Base-by-base conservation (phyloP, 2,329 filamentous ascomycete genomes). In the Exophiala calicioides region DNA sequence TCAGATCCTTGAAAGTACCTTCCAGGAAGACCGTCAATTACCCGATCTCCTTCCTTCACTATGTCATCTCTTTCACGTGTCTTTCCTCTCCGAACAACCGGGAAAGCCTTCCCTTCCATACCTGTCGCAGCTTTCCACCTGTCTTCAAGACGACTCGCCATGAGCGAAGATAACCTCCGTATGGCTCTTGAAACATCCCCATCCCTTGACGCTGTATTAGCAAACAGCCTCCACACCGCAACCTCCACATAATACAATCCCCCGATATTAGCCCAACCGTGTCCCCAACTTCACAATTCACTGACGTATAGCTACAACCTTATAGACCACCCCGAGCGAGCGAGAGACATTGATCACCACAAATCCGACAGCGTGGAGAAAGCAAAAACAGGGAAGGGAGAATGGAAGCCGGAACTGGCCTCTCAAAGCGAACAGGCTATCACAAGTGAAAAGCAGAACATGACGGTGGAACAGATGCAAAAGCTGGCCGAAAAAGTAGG, bases 351-450 rank as follows among this genome's bases (percentile, higher is more conserved):
- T 41, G 58, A 60, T 5, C 47, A 44, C 8, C 56, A 60, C 48
- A 53, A 58, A 20, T 20, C 36, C 6, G 56, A 58, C 42, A 53
- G 46, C 13, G 29, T 58, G 18, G 45, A 52, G 8, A 52, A 52
- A 26, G 54, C 52, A 3, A 56, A 56, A 38, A 48, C 49, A 9
- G 58, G 58, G 12, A 41, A 56, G 33, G 58, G 58, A 36, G 52
- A 59, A 42, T 60, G 58, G 58, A 57, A 58, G 39, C 55, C 52
- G 2, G 56, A 59, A 41, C 45, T 60, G 5, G 55, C 50, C 12
- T 53, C 50, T 15, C 31, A 52, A 13, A 52, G 44, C 30, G 58
- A 60, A 30, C 55, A 59, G 29, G 45, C 31, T 13, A 38, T 53
- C 5, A 16, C 20, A 2, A 48, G 44, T 12, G 52, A 57, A 24